These are phyloP conservation scores for Dothideomycetes sp. DNA, from an alignment of 2,329 filamentous ascomycete species.

Conservation along the genomic window DNA sequence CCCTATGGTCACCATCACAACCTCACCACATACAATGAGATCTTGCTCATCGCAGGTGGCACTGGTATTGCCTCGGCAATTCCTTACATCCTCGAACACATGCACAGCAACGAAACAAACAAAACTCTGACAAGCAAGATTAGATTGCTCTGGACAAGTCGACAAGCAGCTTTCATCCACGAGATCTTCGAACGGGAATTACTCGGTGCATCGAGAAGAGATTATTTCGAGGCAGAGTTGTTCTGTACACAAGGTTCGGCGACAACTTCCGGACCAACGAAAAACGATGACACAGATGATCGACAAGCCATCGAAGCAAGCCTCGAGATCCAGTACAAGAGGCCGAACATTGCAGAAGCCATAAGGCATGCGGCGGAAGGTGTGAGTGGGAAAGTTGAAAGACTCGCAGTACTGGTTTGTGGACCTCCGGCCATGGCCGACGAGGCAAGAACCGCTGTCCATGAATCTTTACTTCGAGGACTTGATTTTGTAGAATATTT, in stretches of 20 bases:
- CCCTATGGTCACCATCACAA: slow-evolving; percentile 39
- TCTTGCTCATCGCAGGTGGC: slow-evolving; percentile 39
- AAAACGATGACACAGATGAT: too few relatives aligned
- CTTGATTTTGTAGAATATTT: slow-evolving; percentile 5
- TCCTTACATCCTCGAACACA: slow-evolving; percentile 18
- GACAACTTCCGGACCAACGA: too few relatives aligned
- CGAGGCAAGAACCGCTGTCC: slow-evolving; percentile 5
- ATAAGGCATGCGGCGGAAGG: slow-evolving; percentile 14
- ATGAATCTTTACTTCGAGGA: slow-evolving; percentile 1
- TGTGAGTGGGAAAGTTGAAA: background rate
- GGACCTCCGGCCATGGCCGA: slow-evolving; percentile 12
- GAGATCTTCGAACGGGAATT: slow-evolving; percentile 4
- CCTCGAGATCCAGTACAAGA: slow-evolving; percentile 15
- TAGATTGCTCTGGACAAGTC: slow-evolving; percentile 3
- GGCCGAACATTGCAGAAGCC: slow-evolving; percentile 17
- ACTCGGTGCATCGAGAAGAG: background rate
- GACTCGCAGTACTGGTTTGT: slow-evolving; percentile 5
- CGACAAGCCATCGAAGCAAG: too few relatives aligned
- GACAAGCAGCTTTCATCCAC: slow-evolving; percentile 1
- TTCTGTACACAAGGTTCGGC: slow-evolving; percentile 16
- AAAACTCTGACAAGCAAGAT: slow-evolving; percentile 2
- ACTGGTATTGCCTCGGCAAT: slow-evolving; percentile 40
- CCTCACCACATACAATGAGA: slow-evolving; percentile 32
- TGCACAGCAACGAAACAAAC: background rate
- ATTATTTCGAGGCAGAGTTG: slow-evolving; percentile 17